phyloP scores from a whole-genome alignment of 1,284 basidiomycete species.

The Coniferiporia sulphurascens region DNA sequence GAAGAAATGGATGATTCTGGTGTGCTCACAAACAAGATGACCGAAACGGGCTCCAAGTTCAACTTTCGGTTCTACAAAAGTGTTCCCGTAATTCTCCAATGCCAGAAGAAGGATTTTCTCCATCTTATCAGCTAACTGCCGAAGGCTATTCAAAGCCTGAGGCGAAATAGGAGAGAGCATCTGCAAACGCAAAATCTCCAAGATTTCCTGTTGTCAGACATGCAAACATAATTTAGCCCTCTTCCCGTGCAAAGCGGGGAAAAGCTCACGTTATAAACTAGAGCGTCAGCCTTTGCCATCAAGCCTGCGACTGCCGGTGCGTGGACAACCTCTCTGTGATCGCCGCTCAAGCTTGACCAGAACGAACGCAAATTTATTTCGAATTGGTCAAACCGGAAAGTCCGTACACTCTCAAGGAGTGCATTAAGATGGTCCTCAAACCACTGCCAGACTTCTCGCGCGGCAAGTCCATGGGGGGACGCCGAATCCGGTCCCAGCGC shows the following conservation, averaged over 20 bases:
- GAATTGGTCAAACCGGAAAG: slow-evolving; percentile 81
- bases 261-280: slow-evolving; percentile 75
- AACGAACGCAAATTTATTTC: slow-evolving; percentile 80
- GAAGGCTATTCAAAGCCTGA: slow-evolving; percentile 60
- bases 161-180: slow-evolving; percentile 75
- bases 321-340: slow-evolving; percentile 79
- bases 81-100: slow-evolving; percentile 76
- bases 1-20: neutral
- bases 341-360: slow-evolving; percentile 69
- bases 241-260: slow-evolving; percentile 2
- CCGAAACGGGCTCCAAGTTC: slow-evolving; percentile 85
- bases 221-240: neutral
- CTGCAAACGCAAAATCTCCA: slow-evolving; percentile 77
- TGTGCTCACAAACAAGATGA: slow-evolving; percentile 73
- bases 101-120: slow-evolving; percentile 80
- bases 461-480: slow-evolving; percentile 67
- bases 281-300: slow-evolving; percentile 84
- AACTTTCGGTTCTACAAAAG: slow-evolving; percentile 88
- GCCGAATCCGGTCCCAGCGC: slow-evolving; percentile 70
- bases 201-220: slow-evolving; percentile 60
- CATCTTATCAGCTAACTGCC: slow-evolving; percentile 86
- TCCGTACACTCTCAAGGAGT: slow-evolving; percentile 68
- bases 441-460: slow-evolving; percentile 81
- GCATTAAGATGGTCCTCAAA: slow-evolving; percentile 82
- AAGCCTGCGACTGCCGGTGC: slow-evolving; percentile 81